Conservation (phyloP, 2,329 filamentous ascomycete species). For the Ophiostoma ulmi region DNA sequence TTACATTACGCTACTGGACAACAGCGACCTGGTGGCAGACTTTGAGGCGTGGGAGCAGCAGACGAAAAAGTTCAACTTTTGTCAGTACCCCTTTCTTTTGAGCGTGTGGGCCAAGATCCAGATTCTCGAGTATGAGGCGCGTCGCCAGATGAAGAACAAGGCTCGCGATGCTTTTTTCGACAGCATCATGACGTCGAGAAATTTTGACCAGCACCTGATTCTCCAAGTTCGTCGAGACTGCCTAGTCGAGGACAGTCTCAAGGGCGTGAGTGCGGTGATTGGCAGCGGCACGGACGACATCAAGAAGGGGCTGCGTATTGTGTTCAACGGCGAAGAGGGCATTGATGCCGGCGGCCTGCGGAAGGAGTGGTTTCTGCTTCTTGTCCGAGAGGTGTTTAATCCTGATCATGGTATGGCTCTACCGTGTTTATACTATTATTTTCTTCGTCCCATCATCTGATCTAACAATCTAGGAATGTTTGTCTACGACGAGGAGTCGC, state of each 20-base stretch:
- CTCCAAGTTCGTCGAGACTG: conserved; percentile 77
- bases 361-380: conserved; percentile 90
- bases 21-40: conserved; percentile 76
- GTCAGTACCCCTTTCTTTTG: conserved; percentile 85
- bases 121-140: conserved; percentile 81
- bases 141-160: conserved; percentile 82
- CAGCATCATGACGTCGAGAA: conserved; percentile 71
- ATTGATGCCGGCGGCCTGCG: conserved; percentile 83
- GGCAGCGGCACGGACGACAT: conserved; percentile 76
- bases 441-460: no score
- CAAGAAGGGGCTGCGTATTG: conserved; percentile 82
- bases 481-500: conserved; percentile 83
- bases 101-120: conserved; percentile 91
- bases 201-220: conserved; percentile 70
- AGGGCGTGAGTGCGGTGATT: conserved; percentile 77
- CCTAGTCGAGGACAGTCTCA: conserved; percentile 80
- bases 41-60: conserved; percentile 83
- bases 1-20: conserved; percentile 81
- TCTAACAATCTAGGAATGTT: conserved; percentile 67
- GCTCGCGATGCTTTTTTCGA: conserved; percentile 88
- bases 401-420: conserved; percentile 71
- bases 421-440: no score
- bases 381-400: conserved; percentile 86
- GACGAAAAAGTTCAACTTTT: conserved; percentile 73
- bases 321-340: conserved; percentile 83